These are phyloP conservation scores for Penicillium sp. DNA, from an alignment of 2,329 filamentous ascomycete species.

Conservation along the genomic window DNA sequence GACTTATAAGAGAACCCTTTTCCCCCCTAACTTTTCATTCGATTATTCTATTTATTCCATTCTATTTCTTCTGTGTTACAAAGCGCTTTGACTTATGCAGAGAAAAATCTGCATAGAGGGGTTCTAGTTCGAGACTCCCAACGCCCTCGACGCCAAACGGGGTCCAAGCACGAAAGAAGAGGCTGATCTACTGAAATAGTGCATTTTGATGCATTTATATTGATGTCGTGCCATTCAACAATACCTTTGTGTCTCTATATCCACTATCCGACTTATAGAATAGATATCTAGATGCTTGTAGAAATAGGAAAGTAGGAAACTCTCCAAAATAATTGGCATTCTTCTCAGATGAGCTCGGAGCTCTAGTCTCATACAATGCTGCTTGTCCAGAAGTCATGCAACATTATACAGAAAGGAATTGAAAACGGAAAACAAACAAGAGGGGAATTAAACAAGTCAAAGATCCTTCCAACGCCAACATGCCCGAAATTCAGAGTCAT, in stretches of 20 bases:
- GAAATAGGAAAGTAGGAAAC: not conserved
- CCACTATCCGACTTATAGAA: not conserved
- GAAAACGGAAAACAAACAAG: conserved; percentile 14
- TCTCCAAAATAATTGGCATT: conserved; percentile 5
- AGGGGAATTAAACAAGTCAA: conserved; percentile 22
- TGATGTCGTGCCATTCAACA: not conserved
- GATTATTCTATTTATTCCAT: not conserved
- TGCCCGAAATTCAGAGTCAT: conserved; percentile 11
- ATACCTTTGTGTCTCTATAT: not conserved
- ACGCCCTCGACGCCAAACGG: conserved; percentile 7
- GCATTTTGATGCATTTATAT: not conserved
- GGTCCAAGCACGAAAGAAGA: conserved; percentile 10
- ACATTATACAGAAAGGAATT: not conserved
- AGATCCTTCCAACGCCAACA: conserved; percentile 19
- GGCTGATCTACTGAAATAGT: conserved; percentile 1
- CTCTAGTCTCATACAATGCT: not conserved
- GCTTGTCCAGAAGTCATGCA: not conserved
- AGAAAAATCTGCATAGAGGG: conserved; percentile 5
- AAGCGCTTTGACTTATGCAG: conserved; percentile 2
- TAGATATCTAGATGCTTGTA: not conserved
- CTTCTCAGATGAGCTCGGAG: conserved; percentile 1
- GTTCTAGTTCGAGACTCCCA: conserved; percentile 8
- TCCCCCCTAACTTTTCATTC: not conserved
- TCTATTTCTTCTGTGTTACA: not conserved
- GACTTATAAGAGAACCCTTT: not conserved